A percentile compares a stretch with the other conserved stretches of the same genome.
Evolutionary conservation across 176 grass and related monocot species (phyloP).

Genomic region (Luzula sylvatica): DNA sequence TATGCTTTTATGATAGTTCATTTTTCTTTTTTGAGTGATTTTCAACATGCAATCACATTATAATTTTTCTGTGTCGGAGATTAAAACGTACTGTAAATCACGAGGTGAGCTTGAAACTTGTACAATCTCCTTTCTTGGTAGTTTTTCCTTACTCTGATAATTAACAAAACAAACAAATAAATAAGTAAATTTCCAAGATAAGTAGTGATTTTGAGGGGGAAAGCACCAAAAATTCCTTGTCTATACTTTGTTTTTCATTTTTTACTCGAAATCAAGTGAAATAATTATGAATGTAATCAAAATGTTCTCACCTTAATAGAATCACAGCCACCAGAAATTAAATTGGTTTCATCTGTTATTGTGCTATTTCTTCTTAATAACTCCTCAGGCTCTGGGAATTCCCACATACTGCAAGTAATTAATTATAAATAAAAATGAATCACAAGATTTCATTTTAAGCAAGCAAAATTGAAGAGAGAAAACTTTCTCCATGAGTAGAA

Average conservation of each 20-base stretch:
- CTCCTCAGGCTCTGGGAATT: constrained; percentile 46
- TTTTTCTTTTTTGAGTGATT: too few species aligned
- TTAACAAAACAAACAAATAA: constrained; percentile 6
- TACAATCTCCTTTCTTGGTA: constrained; percentile 19
- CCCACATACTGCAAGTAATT: constrained; percentile 73
- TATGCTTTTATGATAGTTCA: too few species aligned
- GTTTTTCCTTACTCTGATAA: constrained; percentile 35
- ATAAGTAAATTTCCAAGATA: not conserved
- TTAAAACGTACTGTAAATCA: constrained; percentile 39
- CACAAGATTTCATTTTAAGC: not conserved
- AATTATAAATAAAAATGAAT: not conserved
- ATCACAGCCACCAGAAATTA: constrained; percentile 35
- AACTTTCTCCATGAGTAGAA: not conserved
- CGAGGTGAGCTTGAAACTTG: constrained; percentile 19
- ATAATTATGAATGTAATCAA: not conserved
- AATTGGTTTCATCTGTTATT: constrained; percentile 14
- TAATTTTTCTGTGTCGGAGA: too few species aligned
- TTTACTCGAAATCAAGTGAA: not conserved
- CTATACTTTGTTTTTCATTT: too few species aligned
- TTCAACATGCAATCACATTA: too few species aligned
- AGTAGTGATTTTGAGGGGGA: not conserved
- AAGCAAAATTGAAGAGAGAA: not conserved
- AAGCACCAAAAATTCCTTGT: not conserved
- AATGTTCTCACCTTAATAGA: constrained; percentile 36
- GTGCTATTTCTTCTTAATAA: constrained; percentile 29